Base-by-base conservation (phyloP, 2,329 filamentous ascomycete species). In the Teratosphaeriaceae sp. region DNA sequence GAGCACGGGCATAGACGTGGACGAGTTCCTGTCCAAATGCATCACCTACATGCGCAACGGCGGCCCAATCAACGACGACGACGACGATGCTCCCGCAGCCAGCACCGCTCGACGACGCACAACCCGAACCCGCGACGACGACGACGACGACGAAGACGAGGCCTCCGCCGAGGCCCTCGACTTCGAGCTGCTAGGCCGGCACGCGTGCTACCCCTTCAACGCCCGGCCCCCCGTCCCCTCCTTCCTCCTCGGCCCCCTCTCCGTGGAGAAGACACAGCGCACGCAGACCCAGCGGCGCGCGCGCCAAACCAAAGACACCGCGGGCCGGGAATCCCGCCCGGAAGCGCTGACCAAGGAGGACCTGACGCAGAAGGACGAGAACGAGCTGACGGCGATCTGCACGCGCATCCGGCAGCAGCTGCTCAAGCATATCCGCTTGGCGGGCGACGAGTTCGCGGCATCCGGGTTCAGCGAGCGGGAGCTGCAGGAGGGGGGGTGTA, bases 1-100 rank as follows among this genome's bases (percentile, higher is more conserved):
- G 2, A 78, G 79, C 2, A 80, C 84, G 39, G 87, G 88, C 6
- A 69, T 98, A 18, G 89, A 97, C 57, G 74, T 94, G 0, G 89
- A 97, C 48, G 86, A 95, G 55, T 94, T 97, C 57, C 79, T 97
- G 12, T 85, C 85, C 1, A 94, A 94, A 64, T 90, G 85, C 62
- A 88, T 94, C 46, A 78, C 77, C 3, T 97, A 85, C 61, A 96
- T 97, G 88, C 80, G 79, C 15, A 58, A 63, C 18, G 74, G 77
- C 26, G 84, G 79, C 3, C 75, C 4, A 61, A 64, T 9, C 3
- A 37, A 37, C 23, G 21, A 33, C 11, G 69, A 69, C 2, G 72
- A 72, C 7, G 76, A 79, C 9, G 76, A 78, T 8, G 76, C 40
- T 5, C 39, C 40, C 5, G 34, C 48, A 5, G 22, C n/a, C n/a